A percentile compares a stretch with the other conserved stretches of the same genome.
These are phyloP conservation scores for Fraxinus albicans DNA, from an alignment of 305 asterid genomes.

Conservation along the genomic window DNA sequence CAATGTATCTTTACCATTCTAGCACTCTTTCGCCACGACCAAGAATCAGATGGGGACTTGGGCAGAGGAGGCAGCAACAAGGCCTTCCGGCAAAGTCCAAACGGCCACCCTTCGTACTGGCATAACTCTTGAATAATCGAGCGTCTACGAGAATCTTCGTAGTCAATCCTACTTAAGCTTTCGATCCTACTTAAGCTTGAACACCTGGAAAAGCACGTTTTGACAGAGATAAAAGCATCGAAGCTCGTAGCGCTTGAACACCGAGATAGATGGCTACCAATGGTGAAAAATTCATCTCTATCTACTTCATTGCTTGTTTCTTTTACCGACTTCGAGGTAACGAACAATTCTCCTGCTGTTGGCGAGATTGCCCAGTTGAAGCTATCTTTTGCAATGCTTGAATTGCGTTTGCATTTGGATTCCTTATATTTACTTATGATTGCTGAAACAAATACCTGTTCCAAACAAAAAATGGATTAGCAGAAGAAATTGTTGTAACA, in stretches of 20 bases:
- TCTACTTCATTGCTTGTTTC: constrained; percentile 23
- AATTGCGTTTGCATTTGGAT: constrained; percentile 47
- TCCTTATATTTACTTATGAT: constrained; percentile 67
- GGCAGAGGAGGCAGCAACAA: constrained; percentile 78
- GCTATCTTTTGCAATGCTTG: constrained; percentile 30
- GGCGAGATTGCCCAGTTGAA: constrained; percentile 58
- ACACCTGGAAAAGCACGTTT: constrained; percentile 51
- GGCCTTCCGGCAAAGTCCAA: constrained; percentile 68
- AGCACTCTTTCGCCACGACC: constrained; percentile 67
- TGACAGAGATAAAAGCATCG: constrained; percentile 51
- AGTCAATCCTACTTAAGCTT: constrained; percentile 54
- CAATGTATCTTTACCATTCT: constrained; percentile 29
- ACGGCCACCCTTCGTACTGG: constrained; percentile 79
- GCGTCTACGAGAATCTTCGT: constrained; percentile 33
- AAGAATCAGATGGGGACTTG: constrained; percentile 76
- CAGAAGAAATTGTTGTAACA: background rate
- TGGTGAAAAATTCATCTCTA: constrained; percentile 39
- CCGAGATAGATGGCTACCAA: constrained; percentile 42
- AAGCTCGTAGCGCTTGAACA: constrained; percentile 55
- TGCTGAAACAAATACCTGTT: constrained; percentile 70
- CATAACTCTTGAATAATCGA: constrained; percentile 46
- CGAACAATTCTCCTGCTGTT: constrained; percentile 31
- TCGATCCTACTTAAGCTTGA: constrained; percentile 61
- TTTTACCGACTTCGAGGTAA: constrained; percentile 8
- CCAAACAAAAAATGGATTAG: background rate